Conservation (phyloP, 768 basidiomycete genomes). For the Kwoniella dendrophila region DNA sequence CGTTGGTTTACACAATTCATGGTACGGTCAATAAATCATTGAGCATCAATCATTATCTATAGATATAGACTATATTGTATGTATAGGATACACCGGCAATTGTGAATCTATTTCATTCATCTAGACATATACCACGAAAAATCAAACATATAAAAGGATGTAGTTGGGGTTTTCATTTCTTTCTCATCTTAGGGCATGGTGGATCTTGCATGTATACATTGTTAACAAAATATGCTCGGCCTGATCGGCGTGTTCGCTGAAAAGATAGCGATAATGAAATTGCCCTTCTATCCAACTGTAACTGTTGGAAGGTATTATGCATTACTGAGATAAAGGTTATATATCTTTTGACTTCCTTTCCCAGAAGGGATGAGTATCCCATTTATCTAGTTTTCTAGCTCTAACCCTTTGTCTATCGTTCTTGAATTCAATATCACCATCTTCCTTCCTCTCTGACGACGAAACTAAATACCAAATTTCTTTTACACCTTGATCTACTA, state of each 20-base stretch:
- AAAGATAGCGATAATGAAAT: too few species aligned
- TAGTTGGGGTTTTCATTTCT: background rate
- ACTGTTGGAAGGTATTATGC: background rate
- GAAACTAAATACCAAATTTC: conserved; percentile 58
- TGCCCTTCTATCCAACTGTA: too few species aligned
- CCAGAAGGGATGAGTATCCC: conserved; percentile 48
- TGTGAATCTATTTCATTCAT: too few species aligned
- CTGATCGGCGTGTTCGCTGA: too few species aligned
- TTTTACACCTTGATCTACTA: conserved; percentile 64
- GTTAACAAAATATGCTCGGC: too few species aligned
- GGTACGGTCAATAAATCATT: conserved; percentile 34
- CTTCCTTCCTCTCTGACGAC: background rate
- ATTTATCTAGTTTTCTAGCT: conserved; percentile 30
- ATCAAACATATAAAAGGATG: background rate
- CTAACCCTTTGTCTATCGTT: conserved; percentile 32
- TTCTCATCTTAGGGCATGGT: background rate
- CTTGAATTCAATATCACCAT: conserved; percentile 22
- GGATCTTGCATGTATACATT: conserved; percentile 4
- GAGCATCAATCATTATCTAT: too few species aligned
- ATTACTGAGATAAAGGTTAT: background rate
- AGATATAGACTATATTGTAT: too few species aligned
- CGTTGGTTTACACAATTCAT: conserved; percentile 56
- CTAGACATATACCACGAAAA: background rate
- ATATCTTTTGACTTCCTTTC: background rate
- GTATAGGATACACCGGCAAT: background rate